Conservation (phyloP, 1,284 basidiomycete species). For the Testicularia cyperi region DNA sequence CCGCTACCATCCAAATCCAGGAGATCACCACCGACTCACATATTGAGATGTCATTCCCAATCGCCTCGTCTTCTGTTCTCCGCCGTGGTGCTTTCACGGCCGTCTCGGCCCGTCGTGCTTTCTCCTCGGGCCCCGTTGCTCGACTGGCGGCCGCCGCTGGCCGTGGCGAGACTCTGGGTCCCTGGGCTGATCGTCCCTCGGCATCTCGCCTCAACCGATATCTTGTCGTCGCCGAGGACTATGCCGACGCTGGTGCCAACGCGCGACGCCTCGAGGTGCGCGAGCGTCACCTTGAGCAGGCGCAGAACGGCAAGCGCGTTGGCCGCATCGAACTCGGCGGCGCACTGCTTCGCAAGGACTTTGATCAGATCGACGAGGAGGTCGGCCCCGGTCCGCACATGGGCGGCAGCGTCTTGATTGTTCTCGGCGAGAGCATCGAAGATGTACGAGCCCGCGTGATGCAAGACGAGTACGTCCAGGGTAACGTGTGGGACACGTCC, state of each 20-base stretch:
- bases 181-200: slow-evolving; percentile 27
- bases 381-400: slow-evolving; percentile 29
- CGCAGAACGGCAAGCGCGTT: slow-evolving; percentile 30
- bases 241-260: slow-evolving; percentile 26
- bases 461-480: slow-evolving; percentile 43
- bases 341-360: slow-evolving; percentile 39
- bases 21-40: no score
- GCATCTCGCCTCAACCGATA: slow-evolving; percentile 33
- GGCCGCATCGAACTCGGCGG: slow-evolving; percentile 47
- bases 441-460: slow-evolving; percentile 31
- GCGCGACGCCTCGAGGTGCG: slow-evolving; percentile 44
- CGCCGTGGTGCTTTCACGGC: no score
- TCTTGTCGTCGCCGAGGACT: slow-evolving; percentile 41
- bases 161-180: slow-evolving; percentile 3
- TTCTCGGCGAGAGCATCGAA: slow-evolving; percentile 41
- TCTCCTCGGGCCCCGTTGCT: slow-evolving; percentile 3
- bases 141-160: slow-evolving; percentile 1
- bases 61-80: no score
- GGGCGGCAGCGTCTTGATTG: slow-evolving; percentile 38
- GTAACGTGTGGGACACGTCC: slow-evolving; percentile 36
- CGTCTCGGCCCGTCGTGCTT: neutral
- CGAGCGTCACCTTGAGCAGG: slow-evolving; percentile 42
- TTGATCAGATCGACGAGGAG: slow-evolving; percentile 31
- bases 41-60: no score
- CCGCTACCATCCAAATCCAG: no score